Conservation (phyloP, 192 early-diverging fungal species). For the Umbelopsis isabellina region DNA sequence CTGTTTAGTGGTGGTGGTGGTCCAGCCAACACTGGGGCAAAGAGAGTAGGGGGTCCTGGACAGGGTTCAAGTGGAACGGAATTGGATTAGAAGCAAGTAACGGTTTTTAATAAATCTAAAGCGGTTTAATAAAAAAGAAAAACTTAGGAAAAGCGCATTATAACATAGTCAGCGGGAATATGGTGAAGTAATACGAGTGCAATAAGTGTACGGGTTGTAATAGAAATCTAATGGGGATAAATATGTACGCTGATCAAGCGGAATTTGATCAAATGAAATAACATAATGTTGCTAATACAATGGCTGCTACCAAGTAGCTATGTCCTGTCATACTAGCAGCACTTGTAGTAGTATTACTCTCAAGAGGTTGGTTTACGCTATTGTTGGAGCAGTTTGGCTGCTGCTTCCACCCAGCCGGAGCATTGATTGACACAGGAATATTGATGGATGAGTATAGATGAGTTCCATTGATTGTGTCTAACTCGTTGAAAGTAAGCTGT, state of each 20-base stretch:
- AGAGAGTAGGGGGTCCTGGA: not conserved
- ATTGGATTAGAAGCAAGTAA: constrained; percentile 13
- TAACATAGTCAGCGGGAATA: too few species aligned
- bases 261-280: not conserved
- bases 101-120: not conserved
- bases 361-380: too few species aligned
- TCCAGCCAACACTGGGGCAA: constrained; percentile 27
- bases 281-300: not conserved
- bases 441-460: not conserved
- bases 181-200: too few species aligned
- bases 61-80: not conserved
- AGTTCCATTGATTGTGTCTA: constrained; percentile 15
- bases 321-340: not conserved
- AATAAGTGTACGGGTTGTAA: too few species aligned
- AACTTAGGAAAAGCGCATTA: not conserved
- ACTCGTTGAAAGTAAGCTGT: constrained; percentile 18
- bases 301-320: not conserved
- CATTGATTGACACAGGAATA: constrained; percentile 21
- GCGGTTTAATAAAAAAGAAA: not conserved
- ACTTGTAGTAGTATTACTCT: not conserved
- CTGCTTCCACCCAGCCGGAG: constrained; percentile 4
- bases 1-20: constrained; percentile 42
- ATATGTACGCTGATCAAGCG: too few species aligned
- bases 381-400: constrained; percentile 3
- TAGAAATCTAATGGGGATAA: too few species aligned